Base-by-base conservation (phyloP, 352 stramenopile genomes). In the Phytophthora ramorum region DNA sequence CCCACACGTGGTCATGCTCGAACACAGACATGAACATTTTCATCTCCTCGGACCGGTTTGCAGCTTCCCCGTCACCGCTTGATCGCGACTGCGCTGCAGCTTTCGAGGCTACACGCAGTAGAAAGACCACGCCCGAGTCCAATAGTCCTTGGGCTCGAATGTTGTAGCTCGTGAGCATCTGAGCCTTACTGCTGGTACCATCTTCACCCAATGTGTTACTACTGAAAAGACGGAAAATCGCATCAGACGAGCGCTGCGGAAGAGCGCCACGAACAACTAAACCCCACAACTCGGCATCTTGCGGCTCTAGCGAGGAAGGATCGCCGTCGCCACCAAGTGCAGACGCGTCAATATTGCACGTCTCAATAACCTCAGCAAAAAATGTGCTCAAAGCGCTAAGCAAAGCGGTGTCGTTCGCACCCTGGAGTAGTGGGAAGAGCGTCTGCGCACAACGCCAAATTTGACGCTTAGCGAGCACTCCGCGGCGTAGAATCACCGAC, bases 151-250 rank as follows among this genome's bases (percentile, higher is more conserved):
- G 83, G 0, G 82, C 80, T 55, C 83, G 66, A 7, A 91, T 85
- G 49, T 88, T 87, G 54, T 89, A 91, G 57, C 81, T 91, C 10
- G 81, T 76, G 5, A 92, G 54, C 48, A 85, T 79, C 26, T 90
- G 78, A 7, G 86, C 51, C 30, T 78, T 87, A 17, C 56, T 69
- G 12, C 5, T 60, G 16, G 49, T 60, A 0, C 12, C 28, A 0
- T 75, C 38, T 20, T 66, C 34, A 2, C 52, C 43, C 19, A 78
- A 64, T 26, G 26, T 22, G 20, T 74, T 57, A 28, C 78, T 79
- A 26, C 76, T 63, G 20, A 93, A 78, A 0, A 93, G 66, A 3
- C 75, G 80, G 14, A 88, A 73, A 16, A 91, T 68, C 0, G 81
- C 58, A 22, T 79, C 51, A 7, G 68, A 66, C 20, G 61, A 79